Evolutionary conservation across 2,329 filamentous ascomycete genomes (phyloP), one percentile per base, ranked within the genome.

Genomic region (Arthroderma uncinatum): DNA sequence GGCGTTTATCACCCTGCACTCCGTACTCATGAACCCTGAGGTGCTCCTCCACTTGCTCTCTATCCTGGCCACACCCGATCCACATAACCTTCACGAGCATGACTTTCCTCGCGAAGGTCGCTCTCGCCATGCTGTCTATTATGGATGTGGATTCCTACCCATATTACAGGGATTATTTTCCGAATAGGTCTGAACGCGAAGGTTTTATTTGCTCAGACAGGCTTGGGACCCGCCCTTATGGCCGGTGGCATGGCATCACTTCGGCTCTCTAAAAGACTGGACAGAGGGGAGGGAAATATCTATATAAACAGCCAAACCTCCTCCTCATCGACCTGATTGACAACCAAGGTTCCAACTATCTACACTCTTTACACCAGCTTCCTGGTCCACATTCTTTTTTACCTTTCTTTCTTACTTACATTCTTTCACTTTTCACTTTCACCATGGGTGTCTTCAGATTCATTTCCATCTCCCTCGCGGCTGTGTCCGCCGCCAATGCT

Each of bases 401-500:
- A 23, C n/a, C n/a, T 53, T 30, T 53, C n/a, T 14, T 25, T 21
- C 10, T 28, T 12, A 19, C 28, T 14, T 34, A 5, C 12, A 19
- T 14, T 53, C 30, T 12, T 34, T 37, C 21, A 7, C 30, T 30
- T 47, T 39, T 34, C 21, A 23, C 33, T 48, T 57, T 19, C 56
- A 58, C 19, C 16, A 58, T 58, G 56, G 52, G 40, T 53, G 16
- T 58, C 23, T 21, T 58, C 50, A 58, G 33, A n/a, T 36, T 48
- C 34, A 34, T 58, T 48, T 55, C 52, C 16, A 25, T 58, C 34
- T 47, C 56, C 19, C 39, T 58, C 19, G 56, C 56, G 25, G 56
- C 52, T 54, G 36, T 39, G 50, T 53, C 50, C 36, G 50, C 50
- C 16, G 36, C 33, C 39, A 34, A 58, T 47, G 56, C 56, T n/a